A percentile compares a stretch with the other conserved stretches of the same genome.
phyloP scores from a whole-genome alignment of 2,329 filamentous ascomycete genomes.

The Trichoderma atroviride region DNA sequence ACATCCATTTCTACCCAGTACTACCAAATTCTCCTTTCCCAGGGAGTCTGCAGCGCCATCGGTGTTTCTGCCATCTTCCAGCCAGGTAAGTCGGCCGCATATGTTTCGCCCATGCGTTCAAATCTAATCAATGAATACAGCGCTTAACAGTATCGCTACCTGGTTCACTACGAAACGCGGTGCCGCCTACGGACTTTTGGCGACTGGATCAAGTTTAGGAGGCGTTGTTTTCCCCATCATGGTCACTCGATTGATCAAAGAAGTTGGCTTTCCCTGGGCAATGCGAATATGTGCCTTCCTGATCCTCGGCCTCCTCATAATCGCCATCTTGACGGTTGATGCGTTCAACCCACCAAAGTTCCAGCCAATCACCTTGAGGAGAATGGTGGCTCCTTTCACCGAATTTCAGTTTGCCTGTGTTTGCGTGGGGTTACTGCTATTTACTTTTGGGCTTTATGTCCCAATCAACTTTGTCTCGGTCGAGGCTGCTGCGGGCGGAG shows the following conservation, averaged over 20 bases:
- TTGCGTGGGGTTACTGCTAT: conserved; percentile 35
- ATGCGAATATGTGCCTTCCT: conserved; percentile 46
- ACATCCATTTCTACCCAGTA: conserved; percentile 51
- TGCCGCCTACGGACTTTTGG: conserved; percentile 41
- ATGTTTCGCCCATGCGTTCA: not conserved
- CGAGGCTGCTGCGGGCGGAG: conserved; percentile 31
- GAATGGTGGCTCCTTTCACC: conserved; percentile 38
- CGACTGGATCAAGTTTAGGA: conserved; percentile 43
- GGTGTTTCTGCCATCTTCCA: conserved; percentile 42
- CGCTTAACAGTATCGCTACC: conserved; percentile 37
- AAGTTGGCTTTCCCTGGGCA: conserved; percentile 45
- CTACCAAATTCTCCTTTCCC: conserved; percentile 46
- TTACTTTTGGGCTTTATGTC: conserved; percentile 40
- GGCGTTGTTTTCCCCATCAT: conserved; percentile 48
- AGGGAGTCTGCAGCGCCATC: conserved; percentile 44
- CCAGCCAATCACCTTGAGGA: conserved; percentile 36
- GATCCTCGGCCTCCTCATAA: conserved; percentile 38
- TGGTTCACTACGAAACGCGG: conserved; percentile 43
- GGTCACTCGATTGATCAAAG: conserved; percentile 40
- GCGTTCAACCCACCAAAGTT: conserved; percentile 34
- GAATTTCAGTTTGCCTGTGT: conserved; percentile 37
- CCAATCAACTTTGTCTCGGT: conserved; percentile 38
- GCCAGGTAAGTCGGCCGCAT: conserved; percentile 31
- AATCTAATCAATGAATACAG: conserved; percentile 25
- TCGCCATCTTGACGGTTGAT: conserved; percentile 41